phyloP scores from a whole-genome alignment of 495 filamentous ascomycete species.

The Aeminium ludgeri region DNA sequence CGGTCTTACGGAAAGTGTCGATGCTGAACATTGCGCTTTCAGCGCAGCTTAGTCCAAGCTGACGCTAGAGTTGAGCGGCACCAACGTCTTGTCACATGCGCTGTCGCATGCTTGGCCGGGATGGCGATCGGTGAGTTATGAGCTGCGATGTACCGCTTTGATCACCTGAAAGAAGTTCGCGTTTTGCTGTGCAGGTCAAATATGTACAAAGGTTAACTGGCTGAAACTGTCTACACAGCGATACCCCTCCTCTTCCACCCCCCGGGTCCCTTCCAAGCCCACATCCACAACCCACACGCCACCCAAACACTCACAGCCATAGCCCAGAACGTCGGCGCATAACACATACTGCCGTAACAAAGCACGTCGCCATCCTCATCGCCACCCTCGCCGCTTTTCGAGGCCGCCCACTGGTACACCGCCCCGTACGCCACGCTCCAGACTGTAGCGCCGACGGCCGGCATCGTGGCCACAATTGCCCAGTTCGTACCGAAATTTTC shows the following conservation, averaged over 20 bases:
- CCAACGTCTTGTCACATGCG: too few relatives aligned
- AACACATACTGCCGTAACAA: slow-evolving; percentile 65
- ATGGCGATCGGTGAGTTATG: too few relatives aligned
- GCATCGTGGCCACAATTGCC: slow-evolving; percentile 84
- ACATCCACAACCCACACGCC: slow-evolving; percentile 53
- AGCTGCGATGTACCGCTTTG: too few relatives aligned
- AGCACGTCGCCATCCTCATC: slow-evolving; percentile 32
- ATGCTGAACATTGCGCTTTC: too few relatives aligned
- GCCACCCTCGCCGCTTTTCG: slow-evolving; percentile 14
- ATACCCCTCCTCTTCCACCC: slow-evolving; percentile 69
- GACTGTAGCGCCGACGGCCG: slow-evolving; percentile 64
- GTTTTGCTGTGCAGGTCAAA: too few relatives aligned
- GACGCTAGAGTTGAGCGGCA: too few relatives aligned
- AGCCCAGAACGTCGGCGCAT: slow-evolving; percentile 60
- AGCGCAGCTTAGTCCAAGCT: too few relatives aligned
- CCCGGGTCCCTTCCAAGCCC: slow-evolving; percentile 61
- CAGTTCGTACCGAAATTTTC: slow-evolving; percentile 98
- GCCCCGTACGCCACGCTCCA: slow-evolving; percentile 74
- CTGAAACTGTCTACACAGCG: slow-evolving; percentile 56
- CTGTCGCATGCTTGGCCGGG: too few relatives aligned
- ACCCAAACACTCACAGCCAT: slow-evolving; percentile 63
- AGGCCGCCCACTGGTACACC: slow-evolving; percentile 48
- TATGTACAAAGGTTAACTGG: too few relatives aligned
- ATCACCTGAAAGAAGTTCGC: too few relatives aligned
- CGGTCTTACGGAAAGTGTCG: too few relatives aligned